Percentiles rank a stretch among this genome's conserved stretches.
These are phyloP conservation scores for Sporothrix mexicana DNA, from an alignment of 2,329 filamentous ascomycete species.

Conservation along the genomic window DNA sequence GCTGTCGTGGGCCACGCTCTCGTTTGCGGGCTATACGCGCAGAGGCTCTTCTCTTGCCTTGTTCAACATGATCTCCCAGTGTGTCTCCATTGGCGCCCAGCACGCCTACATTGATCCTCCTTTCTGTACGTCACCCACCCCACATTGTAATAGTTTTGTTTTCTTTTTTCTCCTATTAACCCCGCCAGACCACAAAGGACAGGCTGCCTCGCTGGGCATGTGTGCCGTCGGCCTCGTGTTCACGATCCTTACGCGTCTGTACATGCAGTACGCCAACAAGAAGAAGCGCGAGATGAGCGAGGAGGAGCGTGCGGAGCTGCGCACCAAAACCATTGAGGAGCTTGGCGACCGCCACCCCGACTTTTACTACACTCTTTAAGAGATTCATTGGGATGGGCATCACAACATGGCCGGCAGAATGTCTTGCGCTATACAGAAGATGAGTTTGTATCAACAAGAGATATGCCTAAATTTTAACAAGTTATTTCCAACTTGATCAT, in stretches of 20 bases:
- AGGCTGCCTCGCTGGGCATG: background rate
- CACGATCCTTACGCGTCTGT: slow-evolving; percentile 15
- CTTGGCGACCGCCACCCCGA: background rate
- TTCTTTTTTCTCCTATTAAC: background rate
- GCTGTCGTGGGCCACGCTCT: slow-evolving; percentile 11
- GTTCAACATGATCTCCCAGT: slow-evolving; percentile 19
- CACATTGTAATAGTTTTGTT: too few relatives aligned
- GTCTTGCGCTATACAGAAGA: too few relatives aligned
- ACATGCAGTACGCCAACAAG: slow-evolving; percentile 19
- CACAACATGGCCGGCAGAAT: background rate
- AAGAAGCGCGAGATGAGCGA: slow-evolving; percentile 17
- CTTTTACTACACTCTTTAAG: slow-evolving; percentile 10
- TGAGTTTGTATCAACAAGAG: too few relatives aligned
- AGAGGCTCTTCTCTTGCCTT: background rate
- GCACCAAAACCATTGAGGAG: slow-evolving; percentile 16
- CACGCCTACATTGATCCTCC: slow-evolving; percentile 22
- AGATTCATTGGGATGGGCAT: background rate
- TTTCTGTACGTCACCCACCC: background rate
- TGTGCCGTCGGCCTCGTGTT: slow-evolving; percentile 8
- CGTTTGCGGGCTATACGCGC: slow-evolving; percentile 21
- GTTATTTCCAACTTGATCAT: too few relatives aligned
- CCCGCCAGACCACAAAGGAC: slow-evolving; percentile 22
- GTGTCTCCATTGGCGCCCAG: slow-evolving; percentile 18
- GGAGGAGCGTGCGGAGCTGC: background rate
- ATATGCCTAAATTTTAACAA: too few relatives aligned